These are phyloP conservation scores for Recurvomyces mirabilis DNA, from an alignment of 495 filamentous ascomycete genomes.

Conservation along the genomic window DNA sequence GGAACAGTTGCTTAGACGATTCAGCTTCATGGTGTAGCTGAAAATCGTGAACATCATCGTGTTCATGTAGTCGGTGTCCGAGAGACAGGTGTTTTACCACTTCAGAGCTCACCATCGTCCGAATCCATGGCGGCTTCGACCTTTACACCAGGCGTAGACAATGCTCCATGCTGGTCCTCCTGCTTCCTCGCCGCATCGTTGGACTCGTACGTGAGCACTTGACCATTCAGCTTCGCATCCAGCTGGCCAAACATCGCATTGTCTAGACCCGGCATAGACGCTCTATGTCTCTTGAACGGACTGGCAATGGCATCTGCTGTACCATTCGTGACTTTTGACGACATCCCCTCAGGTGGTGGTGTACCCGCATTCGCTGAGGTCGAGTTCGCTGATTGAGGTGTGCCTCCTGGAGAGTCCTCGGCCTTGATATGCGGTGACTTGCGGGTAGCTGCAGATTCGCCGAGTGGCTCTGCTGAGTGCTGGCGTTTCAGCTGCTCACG, in stretches of 20 bases:
- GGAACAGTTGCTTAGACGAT: no score
- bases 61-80: no score
- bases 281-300: slow-evolving; percentile 73
- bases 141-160: not conserved
- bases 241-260: slow-evolving; percentile 7
- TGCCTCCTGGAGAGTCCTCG: slow-evolving; percentile 13
- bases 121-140: not conserved
- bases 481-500: slow-evolving; percentile 74
- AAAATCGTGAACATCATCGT: no score
- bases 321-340: slow-evolving; percentile 30
- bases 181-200: not conserved
- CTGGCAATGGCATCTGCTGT: slow-evolving; percentile 50
- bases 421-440: slow-evolving; percentile 18
- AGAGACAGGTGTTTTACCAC: no score
- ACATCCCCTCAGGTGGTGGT: slow-evolving; percentile 11
- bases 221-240: slow-evolving; percentile 8
- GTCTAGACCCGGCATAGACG: slow-evolving; percentile 46
- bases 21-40: no score
- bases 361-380: slow-evolving; percentile 20
- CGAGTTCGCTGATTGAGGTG: slow-evolving; percentile 18
- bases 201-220: not conserved
- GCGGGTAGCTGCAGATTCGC: slow-evolving; percentile 34
- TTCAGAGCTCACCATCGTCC: not conserved
- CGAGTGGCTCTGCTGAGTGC: slow-evolving; percentile 71
- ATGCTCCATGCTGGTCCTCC: slow-evolving; percentile 2